Evolutionary conservation across 768 basidiomycete genomes (phyloP), one percentile per base, ranked within the genome.

Genomic region (Lactifluus volemus): DNA sequence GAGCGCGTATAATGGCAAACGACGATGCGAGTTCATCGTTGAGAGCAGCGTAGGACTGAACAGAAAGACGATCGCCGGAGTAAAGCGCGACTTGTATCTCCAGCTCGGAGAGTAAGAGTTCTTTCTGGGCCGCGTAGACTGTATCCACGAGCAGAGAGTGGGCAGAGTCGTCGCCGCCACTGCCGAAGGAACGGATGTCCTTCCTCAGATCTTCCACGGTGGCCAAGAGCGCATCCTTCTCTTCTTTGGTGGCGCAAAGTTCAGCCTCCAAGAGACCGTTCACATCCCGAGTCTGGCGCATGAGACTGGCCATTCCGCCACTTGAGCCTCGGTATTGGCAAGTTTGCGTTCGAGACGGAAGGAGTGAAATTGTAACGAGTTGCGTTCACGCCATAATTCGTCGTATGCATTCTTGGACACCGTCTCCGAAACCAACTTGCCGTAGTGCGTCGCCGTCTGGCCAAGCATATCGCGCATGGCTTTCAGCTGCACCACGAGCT

Each of bases 261-360:
- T 65, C 65, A 5, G 38, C 47, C 12, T 58, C 39, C 30, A 88
- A 73, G 7, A 81, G 66, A 11, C 62, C 61, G 63, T 80, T 86
- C 53, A 82, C 76, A 14, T 84, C 81, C 49, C 79, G 79, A 30
- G 74, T 72, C 30, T 82, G 79, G 29, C 85, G 83, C 65, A 86
- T 75, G 45, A 89, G 78, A 61, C 81, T 73, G 1, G 82, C 82
- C 8, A 90, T 73, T 88, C 86, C 12, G 74, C 70, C 21, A 86
- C 84, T 68, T 89, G 86, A 17, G 73, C 82, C 58, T 88, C 84
- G 5, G 85, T 76, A 67, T 85, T 86, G 44, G 81, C 81, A 14
- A 88, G 74, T 70, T 85, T 88, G 61, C 88, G 82, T 65, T 86
- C 82, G 12, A 88, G 72, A 32, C 86, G 82, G 30, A 76, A 70